phyloP scores from a whole-genome alignment of 2,329 filamentous ascomycete species.

The Botrytis fragariae region DNA sequence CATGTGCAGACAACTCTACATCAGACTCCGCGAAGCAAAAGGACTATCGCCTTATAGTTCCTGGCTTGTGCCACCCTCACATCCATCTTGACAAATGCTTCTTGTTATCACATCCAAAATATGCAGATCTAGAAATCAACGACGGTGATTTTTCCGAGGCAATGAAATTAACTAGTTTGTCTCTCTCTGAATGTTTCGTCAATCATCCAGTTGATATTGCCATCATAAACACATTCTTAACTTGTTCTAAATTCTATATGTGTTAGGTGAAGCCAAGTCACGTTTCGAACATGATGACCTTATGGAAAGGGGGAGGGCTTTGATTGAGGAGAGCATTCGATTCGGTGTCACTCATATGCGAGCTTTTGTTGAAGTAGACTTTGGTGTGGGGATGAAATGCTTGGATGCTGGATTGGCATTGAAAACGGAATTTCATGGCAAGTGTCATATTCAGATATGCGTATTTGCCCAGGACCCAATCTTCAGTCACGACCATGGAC shows the following conservation, averaged over 20 bases:
- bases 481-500: slow-evolving; percentile 53
- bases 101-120: slow-evolving; percentile 56
- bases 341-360: slow-evolving; percentile 68
- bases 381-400: slow-evolving; percentile 56
- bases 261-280: slow-evolving; percentile 52
- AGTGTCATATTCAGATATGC: slow-evolving; percentile 63
- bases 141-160: slow-evolving; percentile 66
- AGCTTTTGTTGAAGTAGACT: slow-evolving; percentile 70
- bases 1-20: slow-evolving; percentile 29
- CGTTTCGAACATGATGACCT: slow-evolving; percentile 62
- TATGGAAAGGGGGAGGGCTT: slow-evolving; percentile 60
- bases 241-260: slow-evolving; percentile 7
- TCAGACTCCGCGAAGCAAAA: slow-evolving; percentile 1
- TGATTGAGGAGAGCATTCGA: slow-evolving; percentile 62
- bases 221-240: background rate
- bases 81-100: slow-evolving; percentile 70
- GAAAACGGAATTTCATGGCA: slow-evolving; percentile 51
- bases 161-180: slow-evolving; percentile 50
- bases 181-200: slow-evolving; percentile 14
- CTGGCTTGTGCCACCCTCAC: slow-evolving; percentile 67
- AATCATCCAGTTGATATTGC: background rate
- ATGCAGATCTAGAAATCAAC: slow-evolving; percentile 57
- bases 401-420: slow-evolving; percentile 56
- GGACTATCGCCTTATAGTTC: slow-evolving; percentile 43
- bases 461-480: slow-evolving; percentile 70